phyloP scores from a whole-genome alignment of 2,329 filamentous ascomycete genomes.

The Alternaria novae-zelandiae region DNA sequence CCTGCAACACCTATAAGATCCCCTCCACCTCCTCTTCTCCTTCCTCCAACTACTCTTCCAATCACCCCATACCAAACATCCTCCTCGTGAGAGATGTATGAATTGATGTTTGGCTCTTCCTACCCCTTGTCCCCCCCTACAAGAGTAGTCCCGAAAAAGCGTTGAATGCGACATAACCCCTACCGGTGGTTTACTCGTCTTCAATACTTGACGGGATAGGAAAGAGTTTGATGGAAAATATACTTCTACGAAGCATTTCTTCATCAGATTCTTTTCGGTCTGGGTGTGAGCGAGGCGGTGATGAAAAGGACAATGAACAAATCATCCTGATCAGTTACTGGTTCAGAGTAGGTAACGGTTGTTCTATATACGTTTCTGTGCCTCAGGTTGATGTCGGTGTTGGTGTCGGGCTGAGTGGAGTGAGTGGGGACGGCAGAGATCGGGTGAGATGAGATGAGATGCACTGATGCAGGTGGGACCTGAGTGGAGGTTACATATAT shows the following conservation, averaged over 20 bases:
- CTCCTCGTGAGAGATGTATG: neutral
- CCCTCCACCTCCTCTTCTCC: too few species aligned
- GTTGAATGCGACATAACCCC: neutral
- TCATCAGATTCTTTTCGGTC: neutral
- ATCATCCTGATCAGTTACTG: neutral
- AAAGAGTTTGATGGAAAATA: neutral
- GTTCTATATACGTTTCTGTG: neutral
- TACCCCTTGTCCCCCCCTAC: neutral
- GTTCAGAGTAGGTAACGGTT: neutral
- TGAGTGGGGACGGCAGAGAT: neutral
- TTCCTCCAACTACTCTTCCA: neutral
- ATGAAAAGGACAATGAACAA: neutral
- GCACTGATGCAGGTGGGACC: neutral
- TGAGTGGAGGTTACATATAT: neutral
- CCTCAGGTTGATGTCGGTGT: neutral
- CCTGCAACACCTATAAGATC: neutral
- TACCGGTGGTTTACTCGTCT: neutral
- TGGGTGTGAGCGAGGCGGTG: neutral
- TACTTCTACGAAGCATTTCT: neutral
- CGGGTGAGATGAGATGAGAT: neutral
- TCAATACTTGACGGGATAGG: neutral
- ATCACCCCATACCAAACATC: neutral
- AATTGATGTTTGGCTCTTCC: neutral
- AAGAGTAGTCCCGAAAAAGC: neutral
- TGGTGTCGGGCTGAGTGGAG: neutral